These are phyloP conservation scores for Limnanthes douglasii DNA, from an alignment of 345 rosid genomes.

Conservation along the genomic window DNA sequence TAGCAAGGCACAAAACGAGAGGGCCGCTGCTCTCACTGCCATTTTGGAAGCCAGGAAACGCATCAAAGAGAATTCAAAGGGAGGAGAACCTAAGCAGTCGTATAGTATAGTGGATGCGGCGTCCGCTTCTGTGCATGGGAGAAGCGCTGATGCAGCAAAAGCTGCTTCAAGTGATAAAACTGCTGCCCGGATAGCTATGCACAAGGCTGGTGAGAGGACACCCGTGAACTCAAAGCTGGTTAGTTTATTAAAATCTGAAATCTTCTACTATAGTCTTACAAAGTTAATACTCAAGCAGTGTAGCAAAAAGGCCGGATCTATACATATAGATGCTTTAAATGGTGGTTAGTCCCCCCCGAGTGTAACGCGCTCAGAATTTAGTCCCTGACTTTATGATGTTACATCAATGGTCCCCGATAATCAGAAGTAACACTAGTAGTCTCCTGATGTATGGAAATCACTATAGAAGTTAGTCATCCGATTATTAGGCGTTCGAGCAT, in stretches of 20 bases:
- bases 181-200: conserved; percentile 91
- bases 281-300: too few relatives aligned
- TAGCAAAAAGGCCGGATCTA: too few relatives aligned
- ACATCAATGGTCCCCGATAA: too few relatives aligned
- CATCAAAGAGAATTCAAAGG: conserved; percentile 43
- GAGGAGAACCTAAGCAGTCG: conserved; percentile 28
- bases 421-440: too few relatives aligned
- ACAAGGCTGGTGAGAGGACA: conserved; percentile 89
- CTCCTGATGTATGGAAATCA: too few relatives aligned
- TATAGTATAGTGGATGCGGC: conserved; percentile 94
- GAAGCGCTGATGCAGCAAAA: conserved; percentile 92
- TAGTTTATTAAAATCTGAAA: conserved; percentile 11
- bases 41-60: conserved; percentile 74
- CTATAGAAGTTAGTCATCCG: too few relatives aligned
- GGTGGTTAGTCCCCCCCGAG: too few relatives aligned
- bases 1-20: conserved; percentile 77
- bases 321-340: too few relatives aligned
- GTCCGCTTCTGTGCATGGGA: conserved; percentile 90
- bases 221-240: conserved; percentile 84
- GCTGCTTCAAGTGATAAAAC: conserved; percentile 68
- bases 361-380: too few relatives aligned
- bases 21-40: conserved; percentile 85
- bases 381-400: too few relatives aligned
- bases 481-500: too few relatives aligned
- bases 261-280: background rate